phyloP scores from a whole-genome alignment of 1,139 yeast species.

The Hemisphaericaspora xylofermentans region DNA sequence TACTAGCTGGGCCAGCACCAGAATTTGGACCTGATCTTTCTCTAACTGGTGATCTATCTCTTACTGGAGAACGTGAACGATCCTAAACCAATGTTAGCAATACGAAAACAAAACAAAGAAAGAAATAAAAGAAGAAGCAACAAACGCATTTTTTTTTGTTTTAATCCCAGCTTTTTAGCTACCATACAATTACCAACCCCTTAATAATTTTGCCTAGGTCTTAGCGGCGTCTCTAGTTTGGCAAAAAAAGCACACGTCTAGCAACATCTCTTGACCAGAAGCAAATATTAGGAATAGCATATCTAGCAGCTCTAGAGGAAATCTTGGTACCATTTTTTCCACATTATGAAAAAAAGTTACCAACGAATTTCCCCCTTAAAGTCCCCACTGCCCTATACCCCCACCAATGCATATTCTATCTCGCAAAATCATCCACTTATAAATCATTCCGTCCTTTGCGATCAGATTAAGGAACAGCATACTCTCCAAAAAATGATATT shows the following conservation, averaged over 20 bases:
- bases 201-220: background rate
- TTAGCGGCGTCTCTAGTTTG: background rate
- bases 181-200: background rate
- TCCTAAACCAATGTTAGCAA: slow-evolving; percentile 35
- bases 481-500: slow-evolving; percentile 1
- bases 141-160: background rate
- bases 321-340: background rate
- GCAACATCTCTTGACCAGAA: background rate
- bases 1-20: slow-evolving; percentile 12
- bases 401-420: background rate
- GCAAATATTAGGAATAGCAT: background rate
- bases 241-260: background rate
- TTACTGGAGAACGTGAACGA: slow-evolving; percentile 35
- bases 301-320: background rate
- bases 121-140: slow-evolving; percentile 6
- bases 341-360: background rate
- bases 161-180: background rate
- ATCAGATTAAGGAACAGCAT: background rate
- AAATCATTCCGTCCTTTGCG: background rate
- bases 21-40: slow-evolving; percentile 38
- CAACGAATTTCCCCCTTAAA: background rate
- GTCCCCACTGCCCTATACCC: background rate
- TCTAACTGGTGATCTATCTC: slow-evolving; percentile 37
- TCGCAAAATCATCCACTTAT: slow-evolving; percentile 2
- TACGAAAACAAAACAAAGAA: slow-evolving; percentile 5